Evolutionary conservation across 2,329 filamentous ascomycete genomes (phyloP), one percentile per base, ranked within the genome.

Genomic region (Epicoccum nigrum): DNA sequence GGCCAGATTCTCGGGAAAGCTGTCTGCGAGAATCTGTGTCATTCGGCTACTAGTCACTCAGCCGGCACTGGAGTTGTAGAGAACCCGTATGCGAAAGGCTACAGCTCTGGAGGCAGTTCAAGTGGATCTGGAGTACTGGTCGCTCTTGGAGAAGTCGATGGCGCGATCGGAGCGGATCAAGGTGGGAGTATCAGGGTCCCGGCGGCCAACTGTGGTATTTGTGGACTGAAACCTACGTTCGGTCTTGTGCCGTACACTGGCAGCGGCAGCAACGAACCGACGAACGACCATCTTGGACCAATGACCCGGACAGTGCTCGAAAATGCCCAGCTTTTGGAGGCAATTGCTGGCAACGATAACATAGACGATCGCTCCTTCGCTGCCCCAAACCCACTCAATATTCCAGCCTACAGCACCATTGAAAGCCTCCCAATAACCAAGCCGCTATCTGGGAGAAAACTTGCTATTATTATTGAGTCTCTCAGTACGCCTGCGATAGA

Each of bases 231-330:
- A 51, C 74, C 79, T 1, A 80, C 79, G 0, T 73, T 76, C 58
- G 79, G 79, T 0, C 65, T 81, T 2, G 69, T 81, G 1, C 79
- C 79, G 0, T 81, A 81, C 53, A 81, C 79, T 0, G 79, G 78
- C 2, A 76, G 78, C 8, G 69, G 69, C 9, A 62, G 58, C 34
- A 54, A 58, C 6, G 62, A 19, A 60, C 72, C 15, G 51, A 77
- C 27, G 64, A 78, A 76, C 39, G 79, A 81, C 56, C 76, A 80
- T 55, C 63, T 74, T 7, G 72, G 72, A 11, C 67, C 67, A 11
- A 60, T 70, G 31, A 61, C 63, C 15, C 56, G 60, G 35, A 60
- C 52, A 5, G 63, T 68, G 7, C 54, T 31, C 30, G 60, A 68
- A 21, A 56, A 61, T 6, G 64, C 65, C 11, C 32, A 55, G 1